phyloP scores from a whole-genome alignment of 2,329 filamentous ascomycete genomes.

The Chaetomium sp. region DNA sequence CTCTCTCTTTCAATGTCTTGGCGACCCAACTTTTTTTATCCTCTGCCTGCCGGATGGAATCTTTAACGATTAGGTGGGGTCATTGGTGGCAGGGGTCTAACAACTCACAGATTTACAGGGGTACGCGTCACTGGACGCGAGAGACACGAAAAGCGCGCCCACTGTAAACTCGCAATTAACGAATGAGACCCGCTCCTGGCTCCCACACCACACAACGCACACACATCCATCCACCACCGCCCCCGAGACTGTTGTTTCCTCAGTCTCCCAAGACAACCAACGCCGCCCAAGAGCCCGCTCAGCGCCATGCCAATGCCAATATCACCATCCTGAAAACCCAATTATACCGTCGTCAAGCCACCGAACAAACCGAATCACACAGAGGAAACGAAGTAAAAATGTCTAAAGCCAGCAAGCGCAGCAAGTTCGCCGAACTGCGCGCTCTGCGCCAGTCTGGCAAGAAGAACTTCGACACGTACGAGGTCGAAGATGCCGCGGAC shows the following conservation, averaged over 20 bases:
- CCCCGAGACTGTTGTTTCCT: neutral
- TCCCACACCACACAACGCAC: conserved; percentile 8
- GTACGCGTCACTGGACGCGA: conserved; percentile 21
- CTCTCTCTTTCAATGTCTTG: conserved; percentile 16
- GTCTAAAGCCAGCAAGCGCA: conserved; percentile 49
- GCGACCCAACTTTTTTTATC: conserved; percentile 15
- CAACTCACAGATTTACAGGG: conserved; percentile 1
- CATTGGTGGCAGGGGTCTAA: neutral
- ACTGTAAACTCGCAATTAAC: conserved; percentile 18
- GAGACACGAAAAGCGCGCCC: conserved; percentile 26
- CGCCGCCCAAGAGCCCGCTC: neutral
- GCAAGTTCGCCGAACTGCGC: conserved; percentile 74
- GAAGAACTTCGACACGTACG: conserved; percentile 84
- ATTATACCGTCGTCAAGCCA: neutral
- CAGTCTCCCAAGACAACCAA: neutral
- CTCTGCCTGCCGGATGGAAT: conserved; percentile 18
- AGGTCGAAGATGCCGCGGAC: conserved; percentile 79
- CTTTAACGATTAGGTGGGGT: neutral
- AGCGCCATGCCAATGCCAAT: neutral
- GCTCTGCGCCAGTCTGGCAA: conserved; percentile 87
- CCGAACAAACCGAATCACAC: neutral
- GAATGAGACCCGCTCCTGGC: conserved; percentile 14
- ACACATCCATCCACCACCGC: neutral
- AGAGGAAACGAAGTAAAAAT: conserved; percentile 36
- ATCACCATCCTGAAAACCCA: neutral